Evolutionary conservation across 2,329 filamentous ascomycete species (phyloP).

Genomic region (Fusarium xylarioides): DNA sequence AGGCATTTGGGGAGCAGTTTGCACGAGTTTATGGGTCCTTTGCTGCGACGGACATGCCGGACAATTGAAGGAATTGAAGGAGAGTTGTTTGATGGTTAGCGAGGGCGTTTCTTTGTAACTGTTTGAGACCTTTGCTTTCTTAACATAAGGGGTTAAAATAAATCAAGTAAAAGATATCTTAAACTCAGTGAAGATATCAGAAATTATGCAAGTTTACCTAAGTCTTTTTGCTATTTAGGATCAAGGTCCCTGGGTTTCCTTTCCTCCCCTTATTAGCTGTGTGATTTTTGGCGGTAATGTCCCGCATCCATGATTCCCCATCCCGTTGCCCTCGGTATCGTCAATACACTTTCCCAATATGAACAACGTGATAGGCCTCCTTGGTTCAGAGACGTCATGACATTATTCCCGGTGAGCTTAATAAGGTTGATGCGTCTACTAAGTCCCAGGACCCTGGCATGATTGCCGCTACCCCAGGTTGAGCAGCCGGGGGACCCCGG

Average conservation of each 20-base stretch:
- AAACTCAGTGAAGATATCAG: too few relatives aligned
- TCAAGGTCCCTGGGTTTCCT: background rate
- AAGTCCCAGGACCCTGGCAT: background rate
- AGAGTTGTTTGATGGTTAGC: background rate
- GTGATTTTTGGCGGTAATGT: background rate
- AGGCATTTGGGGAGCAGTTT: background rate
- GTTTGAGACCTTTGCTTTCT: background rate
- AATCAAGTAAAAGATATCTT: background rate
- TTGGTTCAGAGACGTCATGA: background rate
- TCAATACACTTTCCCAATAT: background rate
- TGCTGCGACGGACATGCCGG: background rate
- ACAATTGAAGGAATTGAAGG: background rate
- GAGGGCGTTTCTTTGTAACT: background rate
- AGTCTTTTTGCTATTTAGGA: background rate
- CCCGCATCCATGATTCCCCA: background rate
- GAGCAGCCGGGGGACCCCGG: background rate
- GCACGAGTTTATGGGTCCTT: background rate
- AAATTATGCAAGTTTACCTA: background rate
- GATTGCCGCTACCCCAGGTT: slow-evolving; percentile 1
- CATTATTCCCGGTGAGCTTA: background rate
- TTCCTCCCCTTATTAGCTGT: background rate
- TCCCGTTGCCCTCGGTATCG: background rate
- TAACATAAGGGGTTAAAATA: background rate
- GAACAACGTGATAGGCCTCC: background rate
- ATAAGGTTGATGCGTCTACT: background rate